Evolutionary conservation across 2,329 filamentous ascomycete species (phyloP), one percentile per base, ranked within the genome.

Genomic region (Colletotrichum gigasporum): DNA sequence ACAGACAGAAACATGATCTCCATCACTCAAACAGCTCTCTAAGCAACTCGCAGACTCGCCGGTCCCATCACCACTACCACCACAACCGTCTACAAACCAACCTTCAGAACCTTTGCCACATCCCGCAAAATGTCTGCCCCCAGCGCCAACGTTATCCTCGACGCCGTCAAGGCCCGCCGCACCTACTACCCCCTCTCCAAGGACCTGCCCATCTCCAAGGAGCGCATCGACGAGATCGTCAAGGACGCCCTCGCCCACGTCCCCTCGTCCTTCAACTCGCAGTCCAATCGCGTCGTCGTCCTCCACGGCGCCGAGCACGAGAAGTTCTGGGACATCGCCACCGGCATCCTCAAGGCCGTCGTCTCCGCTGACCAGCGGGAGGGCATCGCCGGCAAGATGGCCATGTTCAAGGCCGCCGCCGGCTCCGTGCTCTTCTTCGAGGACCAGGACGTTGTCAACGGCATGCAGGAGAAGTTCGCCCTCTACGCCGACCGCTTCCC

Each of bases 371-470:
- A 90, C 14, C 74, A 81, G 67, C 94, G 86, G 82, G 79, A 87
- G 74, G 56, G 75, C 68, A 91, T 81, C 12, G 72, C 68, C 58
- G 67, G 71, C 69, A 79, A 79, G 72, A 73, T 84, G 66, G 75
- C 72, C 69, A 72, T 80, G 71, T 95, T 97, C 83, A 86, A 85
- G 79, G 88, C 75, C 60, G 93, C 79, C 18, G 92, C 94, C 70
- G 94, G 93, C 70, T 92, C 92, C 55, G 90, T 95, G 71, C 87
- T 97, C 72, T 97, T 96, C 87, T 97, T 92, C 83, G 90, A 93
- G 80, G 92, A 96, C 82, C 85, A 88, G 68, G 80, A 85, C 56
- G 84, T 87, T 70, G 85, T 95, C 77, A 79, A 90, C 70, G 80
- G 75, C 60, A 84, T 93, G 71, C 87, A 93, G 80, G 82, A 85